Evolutionary conservation across 257 asterid genomes (phyloP).

Genomic region (Solanum rostratum): DNA sequence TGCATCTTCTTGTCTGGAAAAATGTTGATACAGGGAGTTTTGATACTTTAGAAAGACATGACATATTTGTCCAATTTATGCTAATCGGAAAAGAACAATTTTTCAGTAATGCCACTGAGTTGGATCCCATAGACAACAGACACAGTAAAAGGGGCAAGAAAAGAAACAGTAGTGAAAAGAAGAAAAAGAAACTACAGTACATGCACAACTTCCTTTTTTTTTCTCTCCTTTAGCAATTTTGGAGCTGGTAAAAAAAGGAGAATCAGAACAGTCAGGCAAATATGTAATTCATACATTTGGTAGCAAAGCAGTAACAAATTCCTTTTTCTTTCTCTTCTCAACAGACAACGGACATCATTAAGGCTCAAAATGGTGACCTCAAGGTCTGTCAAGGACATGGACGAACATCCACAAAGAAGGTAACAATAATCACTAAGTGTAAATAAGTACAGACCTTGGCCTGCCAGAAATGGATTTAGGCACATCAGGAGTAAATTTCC

Average conservation of each 20-base stretch:
- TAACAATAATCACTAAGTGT: neutral
- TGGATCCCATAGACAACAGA: neutral
- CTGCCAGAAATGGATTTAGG: conserved; percentile 45
- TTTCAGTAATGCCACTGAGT: neutral
- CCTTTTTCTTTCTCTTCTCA: neutral
- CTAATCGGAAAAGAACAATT: neutral
- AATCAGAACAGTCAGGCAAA: neutral
- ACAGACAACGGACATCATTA: neutral
- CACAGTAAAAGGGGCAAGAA: neutral
- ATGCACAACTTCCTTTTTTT: neutral
- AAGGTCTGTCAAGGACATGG: neutral
- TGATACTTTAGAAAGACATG: neutral
- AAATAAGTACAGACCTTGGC: conserved; percentile 47
- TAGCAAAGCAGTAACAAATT: neutral
- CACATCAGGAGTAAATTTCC: conserved; percentile 79
- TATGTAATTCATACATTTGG: neutral
- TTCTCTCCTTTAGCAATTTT: no score
- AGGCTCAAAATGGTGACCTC: neutral
- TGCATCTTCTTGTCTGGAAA: conserved; percentile 89
- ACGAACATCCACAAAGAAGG: neutral
- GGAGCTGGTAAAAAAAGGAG: neutral
- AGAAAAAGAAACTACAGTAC: neutral
- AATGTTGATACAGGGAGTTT: neutral
- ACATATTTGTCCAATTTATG: neutral
- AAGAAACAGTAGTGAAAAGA: neutral